Conservation (phyloP, 2,329 filamentous ascomycete genomes). For the Fusarium veterinarium region DNA sequence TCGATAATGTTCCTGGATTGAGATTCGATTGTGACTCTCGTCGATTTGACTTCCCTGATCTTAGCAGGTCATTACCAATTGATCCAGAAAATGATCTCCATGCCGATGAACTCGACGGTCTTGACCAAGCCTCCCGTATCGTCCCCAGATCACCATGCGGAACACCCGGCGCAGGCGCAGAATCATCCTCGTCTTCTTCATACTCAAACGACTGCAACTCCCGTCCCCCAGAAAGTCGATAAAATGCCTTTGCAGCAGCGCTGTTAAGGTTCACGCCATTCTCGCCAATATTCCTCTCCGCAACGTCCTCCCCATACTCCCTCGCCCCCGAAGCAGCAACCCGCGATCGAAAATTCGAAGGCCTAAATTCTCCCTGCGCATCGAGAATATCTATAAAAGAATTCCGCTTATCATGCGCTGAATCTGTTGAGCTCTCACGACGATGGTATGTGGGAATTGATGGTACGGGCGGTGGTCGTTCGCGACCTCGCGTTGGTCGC, state of each 20-base stretch:
- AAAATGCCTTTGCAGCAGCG: conserved; percentile 51
- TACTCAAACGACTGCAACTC: not conserved
- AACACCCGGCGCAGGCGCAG: conserved; percentile 33
- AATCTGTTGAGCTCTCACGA: conserved; percentile 36
- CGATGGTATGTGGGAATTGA: conserved; percentile 38
- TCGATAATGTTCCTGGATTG: not conserved
- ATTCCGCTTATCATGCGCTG: conserved; percentile 15
- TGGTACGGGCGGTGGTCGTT: conserved; percentile 39
- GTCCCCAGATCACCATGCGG: conserved; percentile 23
- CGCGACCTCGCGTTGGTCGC: conserved; percentile 14
- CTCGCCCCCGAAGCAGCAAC: conserved; percentile 62
- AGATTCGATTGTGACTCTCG: conserved; percentile 9
- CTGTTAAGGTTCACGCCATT: conserved; percentile 51
- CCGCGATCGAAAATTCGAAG: conserved; percentile 60
- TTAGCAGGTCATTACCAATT: conserved; percentile 4
- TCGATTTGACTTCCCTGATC: conserved; percentile 11
- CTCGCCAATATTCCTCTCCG: conserved; percentile 66
- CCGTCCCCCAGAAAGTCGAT: conserved; percentile 43
- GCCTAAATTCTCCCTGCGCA: conserved; percentile 64
- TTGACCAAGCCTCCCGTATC: conserved; percentile 20
- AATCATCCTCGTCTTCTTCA: conserved; percentile 24
- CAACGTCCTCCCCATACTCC: conserved; percentile 73
- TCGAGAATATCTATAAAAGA: conserved; percentile 66
- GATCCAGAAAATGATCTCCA: conserved; percentile 37
- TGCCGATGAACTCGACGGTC: conserved; percentile 23